Evolutionary conservation across 2,329 filamentous ascomycete genomes (phyloP), one percentile per base, ranked within the genome.

Genomic region (Thielaviopsis euricoi): DNA sequence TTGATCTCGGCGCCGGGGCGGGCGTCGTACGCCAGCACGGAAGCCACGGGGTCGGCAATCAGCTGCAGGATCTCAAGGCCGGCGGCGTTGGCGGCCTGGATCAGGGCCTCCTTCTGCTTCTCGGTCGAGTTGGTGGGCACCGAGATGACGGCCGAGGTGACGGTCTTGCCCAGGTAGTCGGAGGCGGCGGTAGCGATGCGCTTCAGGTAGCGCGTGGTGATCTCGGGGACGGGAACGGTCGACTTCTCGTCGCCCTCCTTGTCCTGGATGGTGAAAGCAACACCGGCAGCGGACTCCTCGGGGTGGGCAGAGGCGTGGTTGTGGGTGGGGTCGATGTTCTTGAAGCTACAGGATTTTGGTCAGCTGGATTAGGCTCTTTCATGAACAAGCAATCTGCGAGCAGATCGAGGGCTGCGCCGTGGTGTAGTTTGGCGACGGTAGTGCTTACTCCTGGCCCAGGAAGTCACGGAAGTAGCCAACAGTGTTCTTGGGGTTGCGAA

Each of bases 381-480:
- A 21, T 17, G 26, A 19, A 25, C 12, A 13, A n/a, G 3, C 9
- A 10, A 33, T 33, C 7, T 5, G 9, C 37, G n/a, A 19, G 43
- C 25, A 7, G 25, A 6, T 9, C 17, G 22, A 15, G 48, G 55
- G 25, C 2, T 6, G n/a, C n/a, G n/a, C n/a, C n/a, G n/a, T n/a
- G n/a, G n/a, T n/a, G n/a, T n/a, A n/a, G n/a, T n/a, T n/a, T n/a
- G n/a, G n/a, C n/a, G n/a, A n/a, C n/a, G n/a, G n/a, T n/a, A n/a
- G n/a, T n/a, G 69, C 81, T 60, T 82, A 94, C 86, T 95, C 86
- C 79, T 95, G 87, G 65, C 93, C 93, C 56, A 98, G 74, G 72
- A 89, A 96, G 68, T 98, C 93, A 73, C 89, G 85, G 78, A 97
- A 98, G 76, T 88, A 95, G 69, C 89, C 87, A 68, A 96, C 81